Conservation (phyloP, 2,329 filamentous ascomycete genomes). For the Didymella lethalis region DNA sequence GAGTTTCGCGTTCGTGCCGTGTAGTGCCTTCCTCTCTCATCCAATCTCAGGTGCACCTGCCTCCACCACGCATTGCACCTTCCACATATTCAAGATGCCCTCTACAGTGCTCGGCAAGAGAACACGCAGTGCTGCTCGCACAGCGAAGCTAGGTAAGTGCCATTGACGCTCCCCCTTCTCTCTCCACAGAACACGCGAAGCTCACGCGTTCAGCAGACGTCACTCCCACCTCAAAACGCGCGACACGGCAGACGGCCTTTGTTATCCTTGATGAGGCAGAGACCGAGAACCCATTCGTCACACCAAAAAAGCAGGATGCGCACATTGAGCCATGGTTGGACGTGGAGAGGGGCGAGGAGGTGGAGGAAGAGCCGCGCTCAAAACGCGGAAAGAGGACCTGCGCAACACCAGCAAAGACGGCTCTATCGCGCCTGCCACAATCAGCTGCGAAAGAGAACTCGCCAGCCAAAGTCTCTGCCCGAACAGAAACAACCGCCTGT, state of each 20-base stretch:
- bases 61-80: slow-evolving; percentile 35
- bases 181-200: slow-evolving; percentile 30
- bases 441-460: slow-evolving; percentile 59
- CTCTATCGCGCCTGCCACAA: slow-evolving; percentile 52
- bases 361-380: slow-evolving; percentile 44
- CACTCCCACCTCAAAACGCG: slow-evolving; percentile 43
- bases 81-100: slow-evolving; percentile 37
- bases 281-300: slow-evolving; percentile 68
- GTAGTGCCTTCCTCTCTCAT: slow-evolving; percentile 28
- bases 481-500: slow-evolving; percentile 54
- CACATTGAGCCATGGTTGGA: slow-evolving; percentile 55
- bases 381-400: slow-evolving; percentile 45
- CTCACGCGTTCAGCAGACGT: slow-evolving; percentile 39
- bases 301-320: slow-evolving; percentile 43
- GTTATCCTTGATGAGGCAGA: slow-evolving; percentile 68
- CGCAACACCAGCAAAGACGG: slow-evolving; percentile 57
- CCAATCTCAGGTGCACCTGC: slow-evolving; percentile 27
- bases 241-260: slow-evolving; percentile 56
- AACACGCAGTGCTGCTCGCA: slow-evolving; percentile 43
- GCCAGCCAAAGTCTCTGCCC: slow-evolving; percentile 56
- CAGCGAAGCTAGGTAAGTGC: slow-evolving; percentile 40
- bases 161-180: slow-evolving; percentile 13
- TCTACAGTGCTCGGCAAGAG: slow-evolving; percentile 51
- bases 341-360: slow-evolving; percentile 51
- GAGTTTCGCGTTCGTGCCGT: slow-evolving; percentile 24